Evolutionary conservation across 371 early-diverging fungal genomes (phyloP), one percentile per base, ranked within the genome.

Genomic region (Syncephalastrum monosporum): DNA sequence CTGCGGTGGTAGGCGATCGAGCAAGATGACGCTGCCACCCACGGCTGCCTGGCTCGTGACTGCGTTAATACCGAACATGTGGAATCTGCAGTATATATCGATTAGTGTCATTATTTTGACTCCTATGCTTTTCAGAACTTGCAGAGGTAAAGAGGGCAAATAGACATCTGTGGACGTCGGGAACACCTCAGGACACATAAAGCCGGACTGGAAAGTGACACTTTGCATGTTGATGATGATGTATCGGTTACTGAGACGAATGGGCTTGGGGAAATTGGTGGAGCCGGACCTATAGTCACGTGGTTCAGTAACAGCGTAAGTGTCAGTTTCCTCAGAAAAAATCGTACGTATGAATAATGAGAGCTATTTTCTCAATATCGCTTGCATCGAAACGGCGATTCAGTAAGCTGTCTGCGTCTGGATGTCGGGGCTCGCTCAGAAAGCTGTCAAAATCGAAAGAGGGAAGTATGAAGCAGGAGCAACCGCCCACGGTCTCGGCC

Each of bases 221-320:
- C 17, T 50, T 50, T 50, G 58, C 5, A 56, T 41, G 13, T 51
- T 10, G 1, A 53, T 29, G 13, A 59, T 27, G 15, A 62, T 25
- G 38, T 56, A 56, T 15, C 60, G 59, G 44, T 67, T 62, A 49
- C 67, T 67, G 23, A 63, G 53, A 42, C 50, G 53, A n/a, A 67
- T 67, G 13, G 67, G 67, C 33, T 67, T 67, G 12, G 67, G 67
- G 21, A 59, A 56, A 19, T 47, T 19, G 12, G 67, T 67, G 5
- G 63, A 55, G 6, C 67, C 67, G 13, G 67, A 67, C 21, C 67
- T 67, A 60, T 42, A 21, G 12, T 12, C 14, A 55, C 17, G 10
- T 4, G 7, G 8, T 5, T 41, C 21, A 16, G 1, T 53, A 23
- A 21, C 21, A 21, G 21, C 21, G 5, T n/a, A 46, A 19, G 3